phyloP scores from a whole-genome alignment of 1,284 basidiomycete genomes.

The Kwoniella shivajii region DNA sequence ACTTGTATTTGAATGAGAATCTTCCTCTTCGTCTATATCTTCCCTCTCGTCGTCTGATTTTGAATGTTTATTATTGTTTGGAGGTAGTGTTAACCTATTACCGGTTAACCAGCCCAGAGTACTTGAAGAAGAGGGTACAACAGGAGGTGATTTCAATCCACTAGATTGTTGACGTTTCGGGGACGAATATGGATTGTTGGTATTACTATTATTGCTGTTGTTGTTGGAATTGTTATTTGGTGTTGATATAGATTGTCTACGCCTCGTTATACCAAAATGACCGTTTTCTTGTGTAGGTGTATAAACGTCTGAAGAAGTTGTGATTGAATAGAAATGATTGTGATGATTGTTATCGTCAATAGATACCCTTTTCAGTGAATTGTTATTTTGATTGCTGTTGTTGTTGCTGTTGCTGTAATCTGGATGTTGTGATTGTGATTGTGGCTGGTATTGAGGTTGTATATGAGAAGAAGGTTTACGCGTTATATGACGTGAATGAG shows the following conservation, averaged over 20 bases:
- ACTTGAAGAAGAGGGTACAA: slow-evolving; percentile 2
- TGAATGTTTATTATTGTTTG: slow-evolving; percentile 1
- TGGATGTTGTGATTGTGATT: neutral
- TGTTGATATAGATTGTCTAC: slow-evolving; percentile 11
- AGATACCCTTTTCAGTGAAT: slow-evolving; percentile 14
- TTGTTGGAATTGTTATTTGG: neutral
- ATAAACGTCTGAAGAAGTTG: slow-evolving; percentile 9
- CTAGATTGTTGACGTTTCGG: slow-evolving; percentile 3
- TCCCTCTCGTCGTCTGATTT: slow-evolving; percentile 22
- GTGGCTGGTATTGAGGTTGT: neutral
- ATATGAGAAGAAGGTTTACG: neutral
- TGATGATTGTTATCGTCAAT: slow-evolving; percentile 6
- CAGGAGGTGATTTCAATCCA: neutral
- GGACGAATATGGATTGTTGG: neutral
- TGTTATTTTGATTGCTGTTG: neutral
- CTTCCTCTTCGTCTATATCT: slow-evolving; percentile 8
- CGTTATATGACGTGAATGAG: neutral
- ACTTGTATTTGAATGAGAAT: neutral
- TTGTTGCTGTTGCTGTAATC: neutral
- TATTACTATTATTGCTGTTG: neutral
- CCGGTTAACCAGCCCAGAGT: slow-evolving; percentile 17
- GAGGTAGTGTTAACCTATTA: slow-evolving; percentile 11
- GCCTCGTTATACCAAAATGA: slow-evolving; percentile 10
- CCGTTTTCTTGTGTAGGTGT: slow-evolving; percentile 19
- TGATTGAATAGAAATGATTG: neutral